Percentiles rank a stretch among this genome's conserved stretches.
Evolutionary conservation across 305 asterid genomes (phyloP).

Genomic region (Stenogyne calaminthoides): DNA sequence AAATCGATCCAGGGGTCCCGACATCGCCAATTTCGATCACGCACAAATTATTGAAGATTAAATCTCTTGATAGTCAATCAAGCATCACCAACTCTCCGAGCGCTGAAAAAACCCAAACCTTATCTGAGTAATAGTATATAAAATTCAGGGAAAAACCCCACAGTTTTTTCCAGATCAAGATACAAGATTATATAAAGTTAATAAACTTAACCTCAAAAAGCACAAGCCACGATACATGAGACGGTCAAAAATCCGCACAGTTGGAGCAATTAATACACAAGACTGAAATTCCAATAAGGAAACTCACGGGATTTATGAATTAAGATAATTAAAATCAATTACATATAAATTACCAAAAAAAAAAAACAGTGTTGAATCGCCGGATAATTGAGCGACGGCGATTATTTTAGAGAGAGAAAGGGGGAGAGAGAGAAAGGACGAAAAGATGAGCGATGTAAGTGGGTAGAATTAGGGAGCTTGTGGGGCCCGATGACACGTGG

Average conservation of each 20-base stretch:
- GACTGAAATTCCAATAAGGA: neutral
- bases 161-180: constrained; percentile 24
- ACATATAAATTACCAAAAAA: neutral
- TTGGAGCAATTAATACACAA: constrained; percentile 10
- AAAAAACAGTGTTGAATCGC: constrained; percentile 36
- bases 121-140: constrained; percentile 13
- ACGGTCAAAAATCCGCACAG: constrained; percentile 41
- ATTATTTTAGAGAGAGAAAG: constrained; percentile 11
- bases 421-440: neutral
- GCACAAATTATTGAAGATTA: constrained; percentile 30
- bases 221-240: constrained; percentile 26
- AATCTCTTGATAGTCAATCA: constrained; percentile 25
- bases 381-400: constrained; percentile 54
- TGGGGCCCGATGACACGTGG: constrained; percentile 56
- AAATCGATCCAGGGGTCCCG: constrained; percentile 93
- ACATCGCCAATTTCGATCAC: constrained; percentile 54
- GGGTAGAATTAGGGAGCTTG: constrained; percentile 14
- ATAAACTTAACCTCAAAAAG: constrained; percentile 31
- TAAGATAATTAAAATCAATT: neutral
- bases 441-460: constrained; percentile 27
- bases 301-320: neutral
- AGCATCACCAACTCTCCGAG: constrained; percentile 24
- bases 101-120: constrained; percentile 26
- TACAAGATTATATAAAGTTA: neutral
- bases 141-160: neutral